Evolutionary conservation across 164 flowering plant species (phyloP), one percentile per base, ranked within the genome.

Genomic region (Dillenia suffruticosa): DNA sequence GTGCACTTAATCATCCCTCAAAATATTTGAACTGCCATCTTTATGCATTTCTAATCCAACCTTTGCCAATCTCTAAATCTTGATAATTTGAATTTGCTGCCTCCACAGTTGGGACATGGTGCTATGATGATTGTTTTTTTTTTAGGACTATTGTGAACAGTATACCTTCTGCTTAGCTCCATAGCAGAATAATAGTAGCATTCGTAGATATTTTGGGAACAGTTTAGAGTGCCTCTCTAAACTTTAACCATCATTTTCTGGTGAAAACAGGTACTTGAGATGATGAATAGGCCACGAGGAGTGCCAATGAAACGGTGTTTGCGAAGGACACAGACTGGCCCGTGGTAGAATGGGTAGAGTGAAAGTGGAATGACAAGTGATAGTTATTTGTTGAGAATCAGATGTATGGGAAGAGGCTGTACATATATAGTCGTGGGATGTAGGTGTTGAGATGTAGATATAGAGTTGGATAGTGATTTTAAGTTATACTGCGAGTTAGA

Each of bases 281-380:
- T 75, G 74, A 78, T 81, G 72, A 76, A 75, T 56, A 45, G 58
- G 62, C 84, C 79, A 50, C 46, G 51, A 11, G 82, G 78, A 46
- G 58, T 32, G 40, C 5, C 51, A 0, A 86, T 86, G 69, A 79
- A 58, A 52, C 81, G 67, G 66, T 81, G 89, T 73, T 65, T 90
- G 73, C 79, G 95, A 65, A 69, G 92, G 74, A 79, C 92, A 50
- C 80, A 70, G 60, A 82, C 90, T 13, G 85, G 90, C 40, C 92
- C 86, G 1, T 88, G 90, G 95, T 90, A 54, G 73, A 74, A 60
- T 57, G 22, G 26, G 49, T 32, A 44, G 44, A 5, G 8, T 48
- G 43, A 49, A 51, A 11, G 45, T 40, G 11, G 9, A 19, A 11
- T 62, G 50, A 32, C 26, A 49, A 44, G 9, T 54, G 26, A 55